Evolutionary conservation across 768 basidiomycete species (phyloP).

Genomic region (Pseudohyphozyma bogoriensis): DNA sequence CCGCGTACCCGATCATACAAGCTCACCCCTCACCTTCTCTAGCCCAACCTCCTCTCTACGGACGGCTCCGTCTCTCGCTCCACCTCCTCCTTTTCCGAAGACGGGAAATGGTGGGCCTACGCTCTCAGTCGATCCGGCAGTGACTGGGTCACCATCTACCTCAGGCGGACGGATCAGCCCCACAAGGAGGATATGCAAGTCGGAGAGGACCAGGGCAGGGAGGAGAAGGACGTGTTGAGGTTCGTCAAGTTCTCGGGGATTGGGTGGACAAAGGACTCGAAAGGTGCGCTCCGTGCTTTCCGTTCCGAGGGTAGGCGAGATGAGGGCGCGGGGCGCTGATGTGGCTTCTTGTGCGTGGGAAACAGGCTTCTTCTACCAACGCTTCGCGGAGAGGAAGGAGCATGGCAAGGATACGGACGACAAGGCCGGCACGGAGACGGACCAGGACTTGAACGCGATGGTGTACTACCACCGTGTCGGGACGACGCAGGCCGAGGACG

Average conservation of each 20-base stretch:
- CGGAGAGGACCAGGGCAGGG: slow-evolving; percentile 41
- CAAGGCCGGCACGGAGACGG: slow-evolving; percentile 44
- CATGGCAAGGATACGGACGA: slow-evolving; percentile 47
- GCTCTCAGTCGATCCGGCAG: slow-evolving; percentile 28
- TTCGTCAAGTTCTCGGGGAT: slow-evolving; percentile 66
- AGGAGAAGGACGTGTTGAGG: slow-evolving; percentile 53
- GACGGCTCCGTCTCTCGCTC: slow-evolving; percentile 64
- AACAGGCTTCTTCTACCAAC: slow-evolving; percentile 68
- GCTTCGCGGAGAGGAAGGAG: slow-evolving; percentile 50
- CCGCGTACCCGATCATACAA: not conserved
- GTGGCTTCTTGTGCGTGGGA: too few species aligned
- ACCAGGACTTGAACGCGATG: slow-evolving; percentile 23
- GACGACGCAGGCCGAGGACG: slow-evolving; percentile 56
- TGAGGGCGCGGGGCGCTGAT: too few species aligned
- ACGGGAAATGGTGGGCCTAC: slow-evolving; percentile 55
- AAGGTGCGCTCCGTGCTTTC: slow-evolving; percentile 28
- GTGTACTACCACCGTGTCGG: slow-evolving; percentile 65
- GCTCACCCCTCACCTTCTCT: not conserved
- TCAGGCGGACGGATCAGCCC: slow-evolving; percentile 55
- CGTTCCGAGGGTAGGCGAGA: too few species aligned
- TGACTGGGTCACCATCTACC: slow-evolving; percentile 35
- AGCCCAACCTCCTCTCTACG: slow-evolving; percentile 60
- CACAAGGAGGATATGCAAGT: too few species aligned
- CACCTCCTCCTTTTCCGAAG: slow-evolving; percentile 53
- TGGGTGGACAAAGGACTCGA: slow-evolving; percentile 65